Percentiles rank a stretch among this genome's conserved stretches.
Conservation (phyloP, 768 basidiomycete genomes). For the Daedaleopsis sinensis region DNA sequence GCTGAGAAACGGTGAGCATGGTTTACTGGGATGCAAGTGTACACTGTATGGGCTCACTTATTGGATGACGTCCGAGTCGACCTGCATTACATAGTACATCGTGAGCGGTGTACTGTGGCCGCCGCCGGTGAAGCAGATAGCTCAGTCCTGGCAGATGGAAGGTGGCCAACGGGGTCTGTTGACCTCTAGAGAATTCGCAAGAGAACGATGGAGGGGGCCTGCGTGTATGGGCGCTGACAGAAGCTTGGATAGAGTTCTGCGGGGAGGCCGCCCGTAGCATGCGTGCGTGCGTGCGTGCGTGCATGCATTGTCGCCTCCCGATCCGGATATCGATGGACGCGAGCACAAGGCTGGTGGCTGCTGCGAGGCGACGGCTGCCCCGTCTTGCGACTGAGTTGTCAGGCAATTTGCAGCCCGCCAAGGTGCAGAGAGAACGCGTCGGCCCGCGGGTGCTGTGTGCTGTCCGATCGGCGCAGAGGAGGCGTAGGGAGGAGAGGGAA, state of each 20-base stretch:
- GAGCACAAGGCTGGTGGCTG: no score
- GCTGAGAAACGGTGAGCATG: no score
- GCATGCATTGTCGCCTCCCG: neutral
- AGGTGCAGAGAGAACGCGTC: neutral
- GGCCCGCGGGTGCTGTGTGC: neutral
- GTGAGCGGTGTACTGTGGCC: no score
- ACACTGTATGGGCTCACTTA: no score
- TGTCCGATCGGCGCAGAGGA: neutral
- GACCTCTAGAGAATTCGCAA: neutral
- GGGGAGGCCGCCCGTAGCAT: neutral
- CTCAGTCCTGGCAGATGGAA: neutral
- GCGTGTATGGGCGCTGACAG: neutral
- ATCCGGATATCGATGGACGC: no score
- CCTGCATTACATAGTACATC: no score
- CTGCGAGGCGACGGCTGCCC: no score
- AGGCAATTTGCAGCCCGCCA: no score
- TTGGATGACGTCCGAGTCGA: no score
- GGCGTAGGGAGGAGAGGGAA: neutral
- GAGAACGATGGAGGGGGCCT: neutral
- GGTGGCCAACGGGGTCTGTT: neutral
- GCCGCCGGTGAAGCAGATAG: no score
- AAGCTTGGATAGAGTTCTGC: constrained; percentile 2
- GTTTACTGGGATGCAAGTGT: no score
- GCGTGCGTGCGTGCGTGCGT: neutral
- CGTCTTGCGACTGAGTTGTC: no score